Conservation (phyloP, 768 basidiomycete genomes). For the Panaeolus cyanescens region DNA sequence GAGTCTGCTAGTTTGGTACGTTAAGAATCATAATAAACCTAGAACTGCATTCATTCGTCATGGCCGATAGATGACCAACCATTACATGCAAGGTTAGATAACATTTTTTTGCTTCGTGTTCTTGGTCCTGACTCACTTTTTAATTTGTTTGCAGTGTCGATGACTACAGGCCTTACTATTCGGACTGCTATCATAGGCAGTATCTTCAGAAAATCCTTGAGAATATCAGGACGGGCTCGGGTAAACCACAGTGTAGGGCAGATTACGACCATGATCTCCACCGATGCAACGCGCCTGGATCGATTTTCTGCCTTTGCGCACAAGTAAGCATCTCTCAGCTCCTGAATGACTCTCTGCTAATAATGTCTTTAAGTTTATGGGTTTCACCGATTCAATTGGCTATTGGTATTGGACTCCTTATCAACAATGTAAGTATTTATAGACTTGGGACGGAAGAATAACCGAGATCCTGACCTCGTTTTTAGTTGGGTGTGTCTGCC, state of each 20-base stretch:
- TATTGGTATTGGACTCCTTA: conserved; percentile 62
- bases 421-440: conserved; percentile 50
- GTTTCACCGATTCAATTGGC: conserved; percentile 59
- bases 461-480: neutral
- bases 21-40: conserved; percentile 4
- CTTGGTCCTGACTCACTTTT: neutral
- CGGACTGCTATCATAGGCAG: conserved; percentile 49
- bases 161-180: conserved; percentile 48
- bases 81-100: conserved; percentile 41
- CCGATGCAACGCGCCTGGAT: conserved; percentile 61
- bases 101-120: neutral
- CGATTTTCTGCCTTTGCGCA: conserved; percentile 42
- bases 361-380: conserved; percentile 47
- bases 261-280: conserved; percentile 71
- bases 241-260: conserved; percentile 62
- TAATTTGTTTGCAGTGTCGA: conserved; percentile 39
- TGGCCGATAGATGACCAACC: conserved; percentile 49
- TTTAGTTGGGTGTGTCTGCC: conserved; percentile 68
- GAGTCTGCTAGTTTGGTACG: conserved; percentile 43
- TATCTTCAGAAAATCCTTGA: conserved; percentile 68
- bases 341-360: conserved; percentile 2
- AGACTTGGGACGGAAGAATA: neutral
- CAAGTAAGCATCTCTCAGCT: conserved; percentile 29
- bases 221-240: conserved; percentile 64
- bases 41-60: neutral